Evolutionary conservation across 2,329 filamentous ascomycete genomes (phyloP).

Genomic region (Aspergillus caelatus): DNA sequence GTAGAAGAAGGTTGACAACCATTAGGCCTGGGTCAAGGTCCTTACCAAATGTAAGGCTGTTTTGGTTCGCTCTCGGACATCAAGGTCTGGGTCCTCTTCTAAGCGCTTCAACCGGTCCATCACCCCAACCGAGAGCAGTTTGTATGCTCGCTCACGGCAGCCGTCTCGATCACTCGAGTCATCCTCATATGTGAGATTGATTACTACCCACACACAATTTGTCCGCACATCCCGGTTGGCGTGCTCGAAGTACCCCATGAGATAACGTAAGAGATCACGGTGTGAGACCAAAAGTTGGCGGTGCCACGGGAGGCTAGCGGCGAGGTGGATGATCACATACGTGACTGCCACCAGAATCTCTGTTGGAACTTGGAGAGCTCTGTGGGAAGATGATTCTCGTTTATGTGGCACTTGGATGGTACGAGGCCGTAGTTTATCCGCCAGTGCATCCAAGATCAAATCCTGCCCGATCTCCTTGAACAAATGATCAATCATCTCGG

Average conservation of each 20-base stretch:
- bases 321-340: constrained; percentile 84
- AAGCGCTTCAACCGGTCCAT: constrained; percentile 66
- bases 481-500: constrained; percentile 80
- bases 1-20: not conserved
- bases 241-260: constrained; percentile 74
- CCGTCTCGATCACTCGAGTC: constrained; percentile 67
- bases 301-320: constrained; percentile 77
- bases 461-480: constrained; percentile 75
- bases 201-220: constrained; percentile 79
- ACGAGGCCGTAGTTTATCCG: constrained; percentile 70
- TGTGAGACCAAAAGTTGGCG: constrained; percentile 77
- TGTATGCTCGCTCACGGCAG: constrained; percentile 67
- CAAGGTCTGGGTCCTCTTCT: constrained; percentile 71
- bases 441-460: constrained; percentile 77
- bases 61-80: constrained; percentile 83
- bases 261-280: constrained; percentile 70
- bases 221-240: constrained; percentile 73
- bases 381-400: constrained; percentile 32
- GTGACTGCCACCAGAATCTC: constrained; percentile 78
- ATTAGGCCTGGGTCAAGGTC: constrained; percentile 18
- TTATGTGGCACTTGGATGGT: constrained; percentile 36
- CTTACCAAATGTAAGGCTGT: constrained; percentile 73
- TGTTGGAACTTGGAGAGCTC: constrained; percentile 38
- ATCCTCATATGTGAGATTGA: constrained; percentile 83
- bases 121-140: constrained; percentile 73